Conservation (phyloP, 768 basidiomycete species). For the Panellus pusillus region DNA sequence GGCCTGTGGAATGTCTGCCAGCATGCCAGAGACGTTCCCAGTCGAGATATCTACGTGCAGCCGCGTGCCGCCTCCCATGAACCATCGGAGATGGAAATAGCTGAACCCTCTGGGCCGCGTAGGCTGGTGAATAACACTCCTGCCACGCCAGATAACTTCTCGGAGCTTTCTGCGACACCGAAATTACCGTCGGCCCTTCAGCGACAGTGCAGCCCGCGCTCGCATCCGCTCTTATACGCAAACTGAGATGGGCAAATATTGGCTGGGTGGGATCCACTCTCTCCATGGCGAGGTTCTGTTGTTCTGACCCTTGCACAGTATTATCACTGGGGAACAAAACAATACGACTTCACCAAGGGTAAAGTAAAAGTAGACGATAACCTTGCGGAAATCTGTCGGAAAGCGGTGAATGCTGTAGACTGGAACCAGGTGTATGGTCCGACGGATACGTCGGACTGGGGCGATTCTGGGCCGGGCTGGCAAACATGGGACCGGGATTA, state of each 20-base stretch:
- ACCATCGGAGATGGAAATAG: slow-evolving; percentile 16
- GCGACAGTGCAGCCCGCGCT: slow-evolving; percentile 48
- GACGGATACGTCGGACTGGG: slow-evolving; percentile 46
- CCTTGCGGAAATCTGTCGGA: slow-evolving; percentile 58
- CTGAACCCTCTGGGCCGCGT: slow-evolving; percentile 51
- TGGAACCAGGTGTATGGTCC: slow-evolving; percentile 67
- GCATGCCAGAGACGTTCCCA: slow-evolving; percentile 31
- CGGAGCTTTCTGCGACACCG: slow-evolving; percentile 49
- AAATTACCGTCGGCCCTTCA: slow-evolving; percentile 66
- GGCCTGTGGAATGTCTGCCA: slow-evolving; percentile 78
- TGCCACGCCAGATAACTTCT: slow-evolving; percentile 56
- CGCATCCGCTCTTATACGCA: slow-evolving; percentile 61
- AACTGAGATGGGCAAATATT: slow-evolving; percentile 93
- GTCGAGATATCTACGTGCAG: slow-evolving; percentile 37
- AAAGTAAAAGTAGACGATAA: slow-evolving; percentile 60
- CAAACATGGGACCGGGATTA: slow-evolving; percentile 75
- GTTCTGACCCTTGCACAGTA: slow-evolving; percentile 31
- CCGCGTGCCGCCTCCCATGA: slow-evolving; percentile 45
- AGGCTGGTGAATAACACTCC: slow-evolving; percentile 73
- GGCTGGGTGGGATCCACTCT: slow-evolving; percentile 53
- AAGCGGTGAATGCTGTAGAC: slow-evolving; percentile 59
- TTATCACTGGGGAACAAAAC: slow-evolving; percentile 97
- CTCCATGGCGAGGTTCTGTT: background rate
- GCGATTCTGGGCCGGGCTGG: slow-evolving; percentile 61
- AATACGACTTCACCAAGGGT: slow-evolving; percentile 83